Evolutionary conservation across 306 rosid species (phyloP), one percentile per base, ranked within the genome.

Genomic region (Vigna reflexopilosa): DNA sequence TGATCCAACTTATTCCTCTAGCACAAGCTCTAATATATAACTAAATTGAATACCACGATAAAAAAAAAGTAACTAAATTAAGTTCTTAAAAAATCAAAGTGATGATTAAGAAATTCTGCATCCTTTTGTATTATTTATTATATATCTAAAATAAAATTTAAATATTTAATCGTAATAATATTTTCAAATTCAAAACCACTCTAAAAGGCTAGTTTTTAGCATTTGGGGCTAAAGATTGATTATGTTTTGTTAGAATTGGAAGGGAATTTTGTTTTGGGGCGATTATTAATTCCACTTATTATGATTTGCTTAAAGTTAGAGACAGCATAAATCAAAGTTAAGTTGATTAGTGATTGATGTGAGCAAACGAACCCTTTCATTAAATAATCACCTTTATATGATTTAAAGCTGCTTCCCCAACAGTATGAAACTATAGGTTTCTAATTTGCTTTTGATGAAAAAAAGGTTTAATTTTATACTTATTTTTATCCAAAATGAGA

Each of bases 271-370:
- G 38, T 34, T 4, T 34, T 34, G 38, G 38, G 38, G 1, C 38
- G 4, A 32, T 13, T 38, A 2, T 36, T 48, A 52, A 45, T 45
- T 61, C n/a, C 47, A 45, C 70, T 64, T 32, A 34, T 19, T 65
- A 65, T 38, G 1, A 40, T 65, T 38, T 34, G 20, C 16, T 24
- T 63, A 65, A 65, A 65, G 70, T 47, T 61, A 65, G 72, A 76
- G 80, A 51, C 52, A 76, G 65, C 42, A 76, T 51, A 65, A 76
- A 75, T 30, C 42, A 57, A 73, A 28, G 77, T 9, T 73, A 22
- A 24, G 24, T 57, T 73, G 67, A 57, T 63, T 48, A 26, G 15
- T 73, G 42, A 73, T 73, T 57, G 56, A 57, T 57, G 42, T 40
- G 44, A 67, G 19, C 36, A 67, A 42, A 40, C 50, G 54, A 67